Evolutionary conservation across 108 stramenopile species (phyloP), one percentile per base, ranked within the genome.

Genomic region (Skeletonema marinoi): DNA sequence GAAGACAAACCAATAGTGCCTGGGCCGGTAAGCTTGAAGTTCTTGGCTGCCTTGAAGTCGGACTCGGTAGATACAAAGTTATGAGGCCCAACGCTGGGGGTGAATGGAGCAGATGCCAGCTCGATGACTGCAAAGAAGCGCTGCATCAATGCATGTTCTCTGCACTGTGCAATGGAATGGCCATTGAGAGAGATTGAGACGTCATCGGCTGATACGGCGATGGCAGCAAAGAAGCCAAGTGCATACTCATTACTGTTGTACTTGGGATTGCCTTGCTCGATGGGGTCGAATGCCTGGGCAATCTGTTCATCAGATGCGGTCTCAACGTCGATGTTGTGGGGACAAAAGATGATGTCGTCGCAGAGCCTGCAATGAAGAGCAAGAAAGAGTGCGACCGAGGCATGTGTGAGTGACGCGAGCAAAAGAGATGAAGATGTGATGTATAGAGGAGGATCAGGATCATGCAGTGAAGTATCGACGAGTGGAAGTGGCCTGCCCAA

Each of bases 61-160:
- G 25, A 74, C 42, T n/a, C 13, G 12, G 17, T 29, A 14, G 30
- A 29, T 2, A 71, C 73, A 54, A 81, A 81, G n/a, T 77, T 10
- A 38, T 31, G 32, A 1, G 80, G 80, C 0, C 80, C 80, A 48
- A 25, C 51, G 46, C 44, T 39, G 6, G 41, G 21, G 2, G 56
- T 56, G 32, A 82, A 82, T 4, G 81, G 77, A 21, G 69, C 48
- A 35, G 35, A 42, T 44, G 76, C 77, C n/a, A 82, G 25, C 61
- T 82, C 77, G 19, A 78, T 73, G 32, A 78, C 30, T 14, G 77
- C 54, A 41, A 82, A 83, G 73, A 78, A 78, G 36, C 78, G 82
- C 56, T 83, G 81, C 60, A 71, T 65, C 0, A 78, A 21, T 21
- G 76, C 76, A 65, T 78, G 76, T 13, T 59, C 76, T 19, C 17